Evolutionary conservation across 2,329 filamentous ascomycete species (phyloP).

Genomic region (Acrocalymma vagum): DNA sequence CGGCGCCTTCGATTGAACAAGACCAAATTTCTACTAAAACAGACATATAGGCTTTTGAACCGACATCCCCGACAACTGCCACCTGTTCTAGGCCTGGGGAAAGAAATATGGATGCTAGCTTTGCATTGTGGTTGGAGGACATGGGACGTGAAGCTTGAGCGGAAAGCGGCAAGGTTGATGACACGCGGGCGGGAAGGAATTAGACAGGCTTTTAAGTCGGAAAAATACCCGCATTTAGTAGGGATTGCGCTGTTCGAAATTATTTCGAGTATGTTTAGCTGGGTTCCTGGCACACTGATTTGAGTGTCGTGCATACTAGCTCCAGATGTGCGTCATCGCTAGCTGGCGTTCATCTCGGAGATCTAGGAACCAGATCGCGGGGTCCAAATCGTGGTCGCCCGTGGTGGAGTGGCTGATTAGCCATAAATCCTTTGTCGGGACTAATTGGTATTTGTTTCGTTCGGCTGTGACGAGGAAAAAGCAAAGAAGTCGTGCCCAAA

Average conservation of each 20-base stretch:
- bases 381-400: conserved; percentile 19
- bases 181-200: too few relatives aligned
- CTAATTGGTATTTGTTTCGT: neutral
- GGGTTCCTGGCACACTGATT: conserved; percentile 11
- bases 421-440: neutral
- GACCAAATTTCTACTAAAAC: conserved; percentile 1
- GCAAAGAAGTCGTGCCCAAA: neutral
- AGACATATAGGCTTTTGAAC: conserved; percentile 15
- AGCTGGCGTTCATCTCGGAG: neutral
- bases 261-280: too few relatives aligned
- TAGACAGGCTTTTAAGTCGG: too few relatives aligned
- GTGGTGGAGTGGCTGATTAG: neutral
- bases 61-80: conserved; percentile 15
- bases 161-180: too few relatives aligned
- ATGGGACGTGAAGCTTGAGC: too few relatives aligned
- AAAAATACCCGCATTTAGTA: too few relatives aligned
- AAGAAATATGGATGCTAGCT: too few relatives aligned
- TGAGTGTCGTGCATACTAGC: conserved; percentile 7
- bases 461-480: neutral
- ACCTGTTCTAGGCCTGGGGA: too few relatives aligned
- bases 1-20: conserved; percentile 10
- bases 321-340: conserved; percentile 19
- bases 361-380: conserved; percentile 16
- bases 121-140: too few relatives aligned
- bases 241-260: too few relatives aligned